Base-by-base conservation (phyloP, 2,329 filamentous ascomycete genomes). In the Parastagonospora avenae region DNA sequence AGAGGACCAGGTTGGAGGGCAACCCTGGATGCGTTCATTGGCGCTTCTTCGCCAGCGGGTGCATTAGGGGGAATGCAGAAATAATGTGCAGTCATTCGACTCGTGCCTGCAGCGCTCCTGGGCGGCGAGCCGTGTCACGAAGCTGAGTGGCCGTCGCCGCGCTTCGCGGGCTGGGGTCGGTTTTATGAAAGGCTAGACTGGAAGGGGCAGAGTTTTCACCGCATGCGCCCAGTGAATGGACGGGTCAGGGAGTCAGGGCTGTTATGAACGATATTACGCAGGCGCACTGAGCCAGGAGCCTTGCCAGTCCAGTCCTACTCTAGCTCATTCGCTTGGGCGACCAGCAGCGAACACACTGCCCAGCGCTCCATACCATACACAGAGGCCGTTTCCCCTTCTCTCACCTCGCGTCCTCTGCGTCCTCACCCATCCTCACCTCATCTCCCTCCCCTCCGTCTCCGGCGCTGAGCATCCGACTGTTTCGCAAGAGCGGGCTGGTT, bases 21-120 rank as follows among this genome's bases (percentile, higher is more conserved):
- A 56, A 63, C 58, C 60, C 59, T 66, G 58, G 50, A 46, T 38
- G 43, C 54, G 59, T 63, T 64, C 56, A 64, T 66, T 61, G 60
- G 62, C 49, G 14, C 7, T 6, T 12, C 14, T 12, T 12, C 12
- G 39, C 19, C 12, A 27, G 14, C 42, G 30, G 54, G 50, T 52
- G 47, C 40, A 45, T 56, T 59, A 54, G 57, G 54, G 43, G 48
- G 51, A 35, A 46, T 24, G 47, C 42, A 33, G 46, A 49, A 46
- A 49, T 54, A 56, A 55, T 58, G 56, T 58, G 42, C 40, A 5
- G 37, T 9, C 35, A 19, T 8, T 15, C 32, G 19, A 59, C 50
- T 62, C 60, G 64, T 67, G 66, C 65, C 63, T 66, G 63, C 50
- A 55, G 50, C 52, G 51, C 39, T 49, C 45, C 45, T 44, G 45